These are phyloP conservation scores for Crataegus laevigata DNA, from an alignment of 306 rosid species.

Conservation along the genomic window DNA sequence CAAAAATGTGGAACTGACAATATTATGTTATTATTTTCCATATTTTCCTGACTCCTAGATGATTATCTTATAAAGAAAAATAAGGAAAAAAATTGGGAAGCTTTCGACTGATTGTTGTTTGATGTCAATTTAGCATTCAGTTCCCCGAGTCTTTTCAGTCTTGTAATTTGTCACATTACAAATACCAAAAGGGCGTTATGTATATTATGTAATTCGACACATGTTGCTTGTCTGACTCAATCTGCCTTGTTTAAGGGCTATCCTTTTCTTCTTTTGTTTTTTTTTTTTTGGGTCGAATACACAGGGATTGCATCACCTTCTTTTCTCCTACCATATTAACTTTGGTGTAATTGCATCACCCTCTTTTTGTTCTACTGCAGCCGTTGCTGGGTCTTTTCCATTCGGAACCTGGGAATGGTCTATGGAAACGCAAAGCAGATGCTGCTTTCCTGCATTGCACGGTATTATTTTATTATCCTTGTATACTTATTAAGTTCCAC, in stretches of 20 bases:
- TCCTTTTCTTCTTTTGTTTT: no score
- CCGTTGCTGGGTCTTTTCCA: slow-evolving; percentile 73
- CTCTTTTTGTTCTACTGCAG: slow-evolving; percentile 37
- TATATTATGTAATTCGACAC: not conserved
- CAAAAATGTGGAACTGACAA: not conserved
- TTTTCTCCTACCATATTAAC: not conserved
- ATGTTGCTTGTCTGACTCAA: not conserved
- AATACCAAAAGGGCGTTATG: not conserved
- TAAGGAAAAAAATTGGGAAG: not conserved
- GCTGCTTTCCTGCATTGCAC: slow-evolving; percentile 62
- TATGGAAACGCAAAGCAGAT: slow-evolving; percentile 96
- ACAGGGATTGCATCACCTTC: not conserved
- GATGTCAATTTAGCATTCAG: not conserved
- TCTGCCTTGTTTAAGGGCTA: not conserved
- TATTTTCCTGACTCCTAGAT: not conserved
- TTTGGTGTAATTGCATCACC: not conserved
- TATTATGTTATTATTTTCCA: not conserved
- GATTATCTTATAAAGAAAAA: not conserved
- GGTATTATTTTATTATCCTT: slow-evolving; percentile 34
- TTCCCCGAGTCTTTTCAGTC: not conserved
- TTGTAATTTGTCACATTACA: not conserved
- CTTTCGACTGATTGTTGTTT: not conserved
- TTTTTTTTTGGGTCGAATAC: no score
- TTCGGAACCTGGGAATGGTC: slow-evolving; percentile 75
- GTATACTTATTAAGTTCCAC: not conserved